Percentiles rank a stretch among this genome's conserved stretches.
Conservation (phyloP, 257 asterid genomes). For the Cinchona pubescens region DNA sequence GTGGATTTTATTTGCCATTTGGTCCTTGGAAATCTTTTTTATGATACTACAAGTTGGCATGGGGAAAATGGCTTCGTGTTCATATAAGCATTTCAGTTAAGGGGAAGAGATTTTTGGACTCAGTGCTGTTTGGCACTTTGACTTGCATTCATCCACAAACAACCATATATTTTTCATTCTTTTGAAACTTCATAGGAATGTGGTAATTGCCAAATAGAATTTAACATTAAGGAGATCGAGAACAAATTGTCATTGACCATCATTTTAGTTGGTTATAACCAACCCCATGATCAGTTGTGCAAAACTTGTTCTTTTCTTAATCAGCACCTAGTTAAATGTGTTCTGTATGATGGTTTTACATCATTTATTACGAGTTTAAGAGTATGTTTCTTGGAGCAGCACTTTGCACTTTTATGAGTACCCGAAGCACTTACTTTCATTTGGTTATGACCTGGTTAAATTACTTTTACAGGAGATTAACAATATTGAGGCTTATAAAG, state of each 20-base stretch:
- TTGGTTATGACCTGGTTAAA: neutral
- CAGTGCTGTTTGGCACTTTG: neutral
- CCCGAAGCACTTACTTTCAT: neutral
- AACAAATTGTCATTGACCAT: neutral
- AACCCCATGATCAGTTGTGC: neutral
- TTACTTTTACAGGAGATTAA: constrained; percentile 60
- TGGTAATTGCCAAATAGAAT: too few species aligned
- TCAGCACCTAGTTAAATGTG: neutral
- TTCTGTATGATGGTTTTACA: neutral
- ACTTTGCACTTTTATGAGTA: neutral
- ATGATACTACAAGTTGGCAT: neutral
- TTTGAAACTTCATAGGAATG: neutral
- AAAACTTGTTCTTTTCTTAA: neutral
- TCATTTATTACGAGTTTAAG: neutral
- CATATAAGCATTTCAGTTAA: neutral
- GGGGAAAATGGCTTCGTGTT: neutral
- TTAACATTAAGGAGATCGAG: neutral
- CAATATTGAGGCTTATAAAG: constrained; percentile 70
- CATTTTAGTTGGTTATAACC: neutral
- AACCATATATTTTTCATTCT: neutral
- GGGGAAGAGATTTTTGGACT: neutral
- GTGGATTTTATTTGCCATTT: neutral
- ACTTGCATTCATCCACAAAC: neutral
- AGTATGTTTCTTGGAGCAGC: neutral
- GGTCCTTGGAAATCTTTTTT: neutral